Evolutionary conservation across 2,329 filamentous ascomycete genomes (phyloP).

Genomic region (Colletotrichum abscissum): DNA sequence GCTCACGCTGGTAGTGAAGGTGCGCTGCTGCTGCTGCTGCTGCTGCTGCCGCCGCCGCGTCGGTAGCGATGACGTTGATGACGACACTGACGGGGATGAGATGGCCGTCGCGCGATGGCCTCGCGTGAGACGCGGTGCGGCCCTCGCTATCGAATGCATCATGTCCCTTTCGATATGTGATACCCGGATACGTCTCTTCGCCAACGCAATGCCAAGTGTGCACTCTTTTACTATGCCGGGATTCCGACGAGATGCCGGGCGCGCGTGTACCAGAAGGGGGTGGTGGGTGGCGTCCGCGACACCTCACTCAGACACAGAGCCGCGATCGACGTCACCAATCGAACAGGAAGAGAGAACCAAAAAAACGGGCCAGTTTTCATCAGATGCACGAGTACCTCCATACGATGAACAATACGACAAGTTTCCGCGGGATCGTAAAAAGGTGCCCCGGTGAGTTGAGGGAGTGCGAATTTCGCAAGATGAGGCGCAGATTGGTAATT

Average conservation of each 20-base stretch:
- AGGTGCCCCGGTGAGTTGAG: no score
- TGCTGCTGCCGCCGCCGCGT: background rate
- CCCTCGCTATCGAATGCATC: conserved; percentile 10
- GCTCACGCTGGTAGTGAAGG: background rate
- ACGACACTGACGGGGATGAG: background rate
- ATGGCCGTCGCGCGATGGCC: background rate
- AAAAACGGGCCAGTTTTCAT: background rate
- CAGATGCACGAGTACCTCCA: no score
- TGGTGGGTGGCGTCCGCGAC: background rate
- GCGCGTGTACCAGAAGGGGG: background rate
- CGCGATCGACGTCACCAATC: background rate
- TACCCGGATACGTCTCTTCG: background rate
- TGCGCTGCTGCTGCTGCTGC: background rate
- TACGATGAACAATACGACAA: background rate
- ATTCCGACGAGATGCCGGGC: background rate
- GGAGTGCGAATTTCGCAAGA: background rate
- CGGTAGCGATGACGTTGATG: background rate
- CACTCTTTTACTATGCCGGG: background rate
- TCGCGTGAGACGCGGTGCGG: conserved; percentile 9
- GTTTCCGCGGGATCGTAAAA: background rate
- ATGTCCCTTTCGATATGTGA: background rate
- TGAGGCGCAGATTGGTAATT: background rate
- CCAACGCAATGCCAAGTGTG: background rate
- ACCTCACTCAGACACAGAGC: background rate
- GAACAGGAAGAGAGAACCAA: background rate